Percentiles rank a stretch among this genome's conserved stretches.
phyloP scores from a whole-genome alignment of 768 basidiomycete species.

The Lactarius sanguifluus region DNA sequence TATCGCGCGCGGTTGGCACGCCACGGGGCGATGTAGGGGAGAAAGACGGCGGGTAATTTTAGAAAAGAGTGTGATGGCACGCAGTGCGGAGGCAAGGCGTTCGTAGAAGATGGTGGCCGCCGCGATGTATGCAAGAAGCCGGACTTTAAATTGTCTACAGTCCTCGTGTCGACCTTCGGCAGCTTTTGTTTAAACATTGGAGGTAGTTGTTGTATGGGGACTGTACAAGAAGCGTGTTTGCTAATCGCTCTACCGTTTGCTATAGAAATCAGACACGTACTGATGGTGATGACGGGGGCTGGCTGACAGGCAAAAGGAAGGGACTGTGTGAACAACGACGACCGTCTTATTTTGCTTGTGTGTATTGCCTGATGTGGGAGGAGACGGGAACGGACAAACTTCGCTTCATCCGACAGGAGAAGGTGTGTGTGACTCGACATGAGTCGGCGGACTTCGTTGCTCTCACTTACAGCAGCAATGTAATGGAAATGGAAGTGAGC shows the following conservation, averaged over 20 bases:
- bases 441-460: background rate
- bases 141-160: conserved; percentile 1
- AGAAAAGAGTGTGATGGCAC: background rate
- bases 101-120: background rate
- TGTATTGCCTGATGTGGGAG: background rate
- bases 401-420: background rate
- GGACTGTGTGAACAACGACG: background rate
- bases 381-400: background rate
- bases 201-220: background rate
- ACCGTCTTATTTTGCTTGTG: background rate
- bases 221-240: background rate
- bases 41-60: background rate
- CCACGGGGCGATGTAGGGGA: background rate
- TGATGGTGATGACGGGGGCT: no score
- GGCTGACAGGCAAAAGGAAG: background rate
- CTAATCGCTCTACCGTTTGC: background rate
- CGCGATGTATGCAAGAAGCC: background rate
- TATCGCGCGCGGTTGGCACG: background rate
- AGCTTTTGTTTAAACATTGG: background rate
- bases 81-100: background rate
- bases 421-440: no score
- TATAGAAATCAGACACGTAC: no score
- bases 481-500: no score
- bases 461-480: background rate
- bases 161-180: background rate